Conservation (phyloP, 495 filamentous ascomycete species). For the Viridothelium virens region DNA sequence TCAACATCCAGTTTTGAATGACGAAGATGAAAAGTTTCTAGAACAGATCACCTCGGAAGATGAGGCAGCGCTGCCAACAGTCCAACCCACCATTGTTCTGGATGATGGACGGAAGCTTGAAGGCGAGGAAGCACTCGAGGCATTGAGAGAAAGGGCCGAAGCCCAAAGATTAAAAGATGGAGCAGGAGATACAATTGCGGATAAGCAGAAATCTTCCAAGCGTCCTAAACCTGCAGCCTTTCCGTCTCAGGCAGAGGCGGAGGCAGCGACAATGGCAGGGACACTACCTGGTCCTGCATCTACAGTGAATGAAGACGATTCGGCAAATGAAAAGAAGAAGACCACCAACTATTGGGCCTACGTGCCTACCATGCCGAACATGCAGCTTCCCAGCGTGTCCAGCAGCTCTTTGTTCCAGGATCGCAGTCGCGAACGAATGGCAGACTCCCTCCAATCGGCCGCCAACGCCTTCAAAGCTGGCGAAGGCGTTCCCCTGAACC, state of each 20-base stretch:
- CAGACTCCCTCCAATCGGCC: conserved; percentile 42
- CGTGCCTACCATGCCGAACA: conserved; percentile 2
- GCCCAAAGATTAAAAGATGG: conserved; percentile 1
- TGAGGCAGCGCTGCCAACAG: conserved; percentile 21
- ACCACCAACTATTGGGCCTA: conserved; percentile 5
- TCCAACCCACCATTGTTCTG: conserved; percentile 25
- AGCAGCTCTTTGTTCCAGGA: conserved; percentile 7
- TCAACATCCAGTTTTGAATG: conserved; percentile 32
- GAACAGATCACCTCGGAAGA: conserved; percentile 30
- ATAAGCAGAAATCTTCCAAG: conserved; percentile 7
- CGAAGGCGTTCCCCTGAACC: conserved; percentile 19
- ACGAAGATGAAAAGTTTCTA: conserved; percentile 37
- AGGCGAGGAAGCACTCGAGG: conserved; percentile 22
- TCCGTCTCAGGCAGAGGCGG: conserved; percentile 27
- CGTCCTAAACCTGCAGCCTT: conserved; percentile 13
- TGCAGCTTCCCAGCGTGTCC: conserved; percentile 7
- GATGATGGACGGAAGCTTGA: conserved; percentile 24
- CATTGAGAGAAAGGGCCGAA: conserved; percentile 21
- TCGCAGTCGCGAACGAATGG: conserved; percentile 27
- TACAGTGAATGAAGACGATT: conserved; percentile 12
- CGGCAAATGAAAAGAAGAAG: conserved; percentile 7
- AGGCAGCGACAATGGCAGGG: conserved; percentile 18
- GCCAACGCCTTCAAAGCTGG: conserved; percentile 46
- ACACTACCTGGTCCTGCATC: neutral
- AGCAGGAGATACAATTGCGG: neutral